These are phyloP conservation scores for Diaporthe batatas DNA, from an alignment of 2,329 filamentous ascomycete species.

Conservation along the genomic window DNA sequence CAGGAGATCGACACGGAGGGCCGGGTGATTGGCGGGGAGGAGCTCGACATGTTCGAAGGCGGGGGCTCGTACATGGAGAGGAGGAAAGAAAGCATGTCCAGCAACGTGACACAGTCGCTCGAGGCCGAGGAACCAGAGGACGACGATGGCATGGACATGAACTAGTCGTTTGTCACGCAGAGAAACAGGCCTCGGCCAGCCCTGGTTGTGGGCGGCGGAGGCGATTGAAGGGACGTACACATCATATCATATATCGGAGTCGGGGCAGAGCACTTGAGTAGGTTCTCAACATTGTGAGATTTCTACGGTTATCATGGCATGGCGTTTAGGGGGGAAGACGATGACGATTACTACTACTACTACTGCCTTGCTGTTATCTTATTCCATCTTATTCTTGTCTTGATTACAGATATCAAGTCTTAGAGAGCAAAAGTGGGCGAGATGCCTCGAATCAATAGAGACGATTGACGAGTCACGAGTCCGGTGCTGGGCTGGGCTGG, in stretches of 20 bases:
- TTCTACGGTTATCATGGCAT: constrained; percentile 36
- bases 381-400: not conserved
- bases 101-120: constrained; percentile 68
- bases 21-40: constrained; percentile 89
- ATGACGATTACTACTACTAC: too few species aligned
- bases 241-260: constrained; percentile 4
- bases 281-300: not conserved
- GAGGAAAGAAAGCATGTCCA: constrained; percentile 72
- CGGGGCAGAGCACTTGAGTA: not conserved
- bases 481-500: constrained; percentile 11
- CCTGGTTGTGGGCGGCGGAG: not conserved
- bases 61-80: constrained; percentile 55
- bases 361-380: constrained; percentile 12
- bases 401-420: constrained; percentile 19
- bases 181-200: constrained; percentile 7
- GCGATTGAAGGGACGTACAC: not conserved
- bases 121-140: constrained; percentile 71
- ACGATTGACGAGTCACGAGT: constrained; percentile 18
- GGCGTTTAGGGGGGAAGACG: constrained; percentile 31
- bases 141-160: constrained; percentile 74
- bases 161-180: constrained; percentile 46
- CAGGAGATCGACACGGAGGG: constrained; percentile 95
- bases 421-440: constrained; percentile 26
- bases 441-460: constrained; percentile 24
- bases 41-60: constrained; percentile 72